Percentiles rank a stretch among this genome's conserved stretches.
Conservation (phyloP, 768 basidiomycete species). For the Butyriboletus loyo region DNA sequence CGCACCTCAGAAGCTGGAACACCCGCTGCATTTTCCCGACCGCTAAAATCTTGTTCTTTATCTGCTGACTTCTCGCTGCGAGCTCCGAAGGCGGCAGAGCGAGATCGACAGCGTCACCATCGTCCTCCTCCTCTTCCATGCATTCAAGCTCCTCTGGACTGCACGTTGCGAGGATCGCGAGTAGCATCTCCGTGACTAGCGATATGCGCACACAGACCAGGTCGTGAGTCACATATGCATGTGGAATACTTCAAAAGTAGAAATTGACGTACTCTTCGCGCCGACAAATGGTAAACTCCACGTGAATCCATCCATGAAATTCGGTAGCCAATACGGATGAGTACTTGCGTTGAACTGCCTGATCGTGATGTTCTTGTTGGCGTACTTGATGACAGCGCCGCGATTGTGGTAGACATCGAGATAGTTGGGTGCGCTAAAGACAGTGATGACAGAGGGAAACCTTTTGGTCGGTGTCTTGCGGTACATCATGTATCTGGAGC, state of each 20-base stretch:
- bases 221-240: background rate
- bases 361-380: slow-evolving; percentile 95
- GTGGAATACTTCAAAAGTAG: background rate
- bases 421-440: slow-evolving; percentile 97
- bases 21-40: slow-evolving; percentile 90
- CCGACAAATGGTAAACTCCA: slow-evolving; percentile 99
- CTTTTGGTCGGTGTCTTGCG: slow-evolving; percentile 92
- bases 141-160: slow-evolving; percentile 88
- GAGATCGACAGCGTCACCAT: slow-evolving; percentile 26
- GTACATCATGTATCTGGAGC: slow-evolving; percentile 82
- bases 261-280: slow-evolving; percentile 79
- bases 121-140: slow-evolving; percentile 46
- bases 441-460: slow-evolving; percentile 96
- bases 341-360: slow-evolving; percentile 77
- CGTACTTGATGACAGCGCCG: slow-evolving; percentile 95
- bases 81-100: slow-evolving; percentile 40
- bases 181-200: slow-evolving; percentile 94
- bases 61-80: slow-evolving; percentile 62
- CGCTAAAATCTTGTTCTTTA: slow-evolving; percentile 92
- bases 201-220: background rate
- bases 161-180: slow-evolving; percentile 92
- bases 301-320: slow-evolving; percentile 98
- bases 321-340: slow-evolving; percentile 95
- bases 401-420: slow-evolving; percentile 97
- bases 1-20: slow-evolving; percentile 84